Evolutionary conservation across 495 filamentous ascomycete species (phyloP).

Genomic region (Paragyromitra xinjiangensis): DNA sequence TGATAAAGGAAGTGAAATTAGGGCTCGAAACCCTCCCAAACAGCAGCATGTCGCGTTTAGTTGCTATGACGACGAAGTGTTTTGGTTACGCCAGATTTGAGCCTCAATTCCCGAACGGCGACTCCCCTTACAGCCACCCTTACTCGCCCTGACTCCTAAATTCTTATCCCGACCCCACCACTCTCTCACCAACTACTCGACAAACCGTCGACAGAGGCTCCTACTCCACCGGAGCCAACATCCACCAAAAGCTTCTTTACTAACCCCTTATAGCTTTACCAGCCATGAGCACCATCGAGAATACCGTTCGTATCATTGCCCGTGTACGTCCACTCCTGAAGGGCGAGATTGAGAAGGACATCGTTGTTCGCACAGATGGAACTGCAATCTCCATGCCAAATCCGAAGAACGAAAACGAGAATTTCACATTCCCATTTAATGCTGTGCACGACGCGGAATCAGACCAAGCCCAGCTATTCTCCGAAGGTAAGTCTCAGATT

Average conservation of each 20-base stretch:
- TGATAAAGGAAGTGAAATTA: neutral
- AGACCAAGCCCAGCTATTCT: conserved; percentile 85
- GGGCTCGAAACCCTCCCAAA: neutral
- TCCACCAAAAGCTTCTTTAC: neutral
- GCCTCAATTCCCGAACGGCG: conserved; percentile 10
- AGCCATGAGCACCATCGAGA: conserved; percentile 13
- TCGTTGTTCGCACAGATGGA: conserved; percentile 77
- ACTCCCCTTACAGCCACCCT: conserved; percentile 1
- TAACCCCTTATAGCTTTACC: conserved; percentile 6
- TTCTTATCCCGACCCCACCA: conserved; percentile 6
- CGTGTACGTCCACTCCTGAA: conserved; percentile 86
- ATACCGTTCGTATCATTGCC: conserved; percentile 80
- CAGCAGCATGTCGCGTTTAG: neutral
- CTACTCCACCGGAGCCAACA: conserved; percentile 16
- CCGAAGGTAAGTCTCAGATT: conserved; percentile 73
- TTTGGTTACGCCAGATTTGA: conserved; percentile 21
- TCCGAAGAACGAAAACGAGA: conserved; percentile 88
- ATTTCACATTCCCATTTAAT: conserved; percentile 95
- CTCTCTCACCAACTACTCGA: neutral
- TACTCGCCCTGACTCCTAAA: neutral
- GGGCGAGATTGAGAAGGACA: conserved; percentile 80
- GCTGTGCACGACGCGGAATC: conserved; percentile 83
- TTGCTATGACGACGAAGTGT: conserved; percentile 31
- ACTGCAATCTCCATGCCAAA: conserved; percentile 90
- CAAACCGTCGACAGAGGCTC: conserved; percentile 17